Evolutionary conservation across 1,284 basidiomycete species (phyloP).

Genomic region (Pseudozyma thailandica): DNA sequence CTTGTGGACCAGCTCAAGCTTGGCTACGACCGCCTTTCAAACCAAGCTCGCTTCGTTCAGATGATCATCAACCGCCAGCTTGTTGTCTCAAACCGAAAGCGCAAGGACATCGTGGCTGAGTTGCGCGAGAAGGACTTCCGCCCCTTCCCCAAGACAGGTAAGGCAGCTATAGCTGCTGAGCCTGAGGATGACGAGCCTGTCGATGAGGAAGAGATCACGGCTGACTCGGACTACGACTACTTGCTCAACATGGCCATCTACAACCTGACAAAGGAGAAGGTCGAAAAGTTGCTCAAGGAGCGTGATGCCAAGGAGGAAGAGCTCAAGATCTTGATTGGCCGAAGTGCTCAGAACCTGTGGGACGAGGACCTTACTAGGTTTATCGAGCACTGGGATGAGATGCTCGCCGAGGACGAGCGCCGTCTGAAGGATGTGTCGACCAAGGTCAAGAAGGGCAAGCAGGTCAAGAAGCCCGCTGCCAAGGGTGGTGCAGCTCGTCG

Average conservation of each 20-base stretch:
- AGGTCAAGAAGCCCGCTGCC: conserved; percentile 76
- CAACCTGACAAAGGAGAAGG: conserved; percentile 95
- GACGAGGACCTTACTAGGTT: conserved; percentile 87
- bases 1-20: conserved; percentile 85
- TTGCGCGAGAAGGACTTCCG: conserved; percentile 83
- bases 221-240: conserved; percentile 88
- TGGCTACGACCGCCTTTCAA: conserved; percentile 85
- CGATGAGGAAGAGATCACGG: conserved; percentile 73
- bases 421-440: conserved; percentile 72
- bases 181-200: conserved; percentile 69
- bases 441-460: conserved; percentile 72
- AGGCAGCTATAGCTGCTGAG: conserved; percentile 77
- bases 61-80: conserved; percentile 93
- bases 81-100: conserved; percentile 91
- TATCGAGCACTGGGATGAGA: conserved; percentile 83
- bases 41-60: conserved; percentile 95
- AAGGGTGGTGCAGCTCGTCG: conserved; percentile 70
- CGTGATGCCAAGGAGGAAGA: conserved; percentile 85
- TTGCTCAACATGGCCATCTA: conserved; percentile 93
- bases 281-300: conserved; percentile 83
- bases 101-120: conserved; percentile 84
- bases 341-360: conserved; percentile 88
- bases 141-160: conserved; percentile 83
- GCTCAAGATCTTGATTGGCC: conserved; percentile 80
- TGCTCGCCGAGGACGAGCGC: conserved; percentile 71